Base-by-base conservation (phyloP, 2,329 filamentous ascomycete genomes). In the Aspergillus ustus region DNA sequence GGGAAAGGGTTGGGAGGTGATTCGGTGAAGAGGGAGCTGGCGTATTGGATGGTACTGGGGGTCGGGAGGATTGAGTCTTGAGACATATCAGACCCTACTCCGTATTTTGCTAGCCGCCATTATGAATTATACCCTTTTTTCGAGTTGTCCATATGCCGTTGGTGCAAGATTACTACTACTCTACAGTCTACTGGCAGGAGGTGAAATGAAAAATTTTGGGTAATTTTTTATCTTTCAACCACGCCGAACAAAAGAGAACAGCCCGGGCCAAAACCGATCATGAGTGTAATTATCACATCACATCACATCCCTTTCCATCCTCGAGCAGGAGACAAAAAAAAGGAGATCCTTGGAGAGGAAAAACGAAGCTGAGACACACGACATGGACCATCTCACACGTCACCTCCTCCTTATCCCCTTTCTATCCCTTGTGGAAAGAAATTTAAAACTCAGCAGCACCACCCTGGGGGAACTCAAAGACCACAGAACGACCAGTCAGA, bases 381-480 rank as follows among this genome's bases (percentile, higher is more conserved):
- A 40, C 17, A n/a, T 25, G 17, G 11, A 40, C 34, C 15, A 40
- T 40, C 28, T 37, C 50, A 52, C 29, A 13, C n/a, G 17, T 50
- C 22, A 9, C 28, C 20, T 34, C 50, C 34, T n/a, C 9, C 28
- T 8, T 52, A 19, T n/a, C 34, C 22, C 20, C 29, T 52, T 29
- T 20, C 50, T 52, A 28, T 52, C 50, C 31, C 19, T 46, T 22
- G 15, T 7, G 37, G 22, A 28, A 55, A 28, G 29, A 44, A 49
- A 77, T 85, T 85, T 95, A 96, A 85, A 91, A 96, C 80, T 97
- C 93, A 73, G 87, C 76, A 77, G 85, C 82, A 78, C 85, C 85
- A 79, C 86, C 87, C 86, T 96, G 91, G 77, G 95, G 95, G 89
- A 99, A 99, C 89, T 99, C 95, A 80, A 99, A 99, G 83, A 89